Conservation (phyloP, 768 basidiomycete genomes). For the Suillus lakei region DNA sequence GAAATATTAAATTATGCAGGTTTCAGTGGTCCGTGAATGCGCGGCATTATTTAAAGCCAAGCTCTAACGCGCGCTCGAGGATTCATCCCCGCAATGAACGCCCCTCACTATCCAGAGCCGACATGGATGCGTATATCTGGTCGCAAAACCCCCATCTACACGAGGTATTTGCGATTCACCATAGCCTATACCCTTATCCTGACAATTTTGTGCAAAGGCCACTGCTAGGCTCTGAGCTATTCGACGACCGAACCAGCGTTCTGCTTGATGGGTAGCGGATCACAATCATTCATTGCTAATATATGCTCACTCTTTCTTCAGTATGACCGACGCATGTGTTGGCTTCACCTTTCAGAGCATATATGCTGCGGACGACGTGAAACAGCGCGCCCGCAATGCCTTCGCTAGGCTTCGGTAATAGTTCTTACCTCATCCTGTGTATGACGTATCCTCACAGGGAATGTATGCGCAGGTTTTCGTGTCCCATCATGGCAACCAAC, state of each 20-base stretch:
- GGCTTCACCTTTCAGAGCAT: constrained; percentile 16
- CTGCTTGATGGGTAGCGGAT: constrained; percentile 13
- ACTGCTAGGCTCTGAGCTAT: constrained; percentile 19
- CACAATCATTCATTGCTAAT: not conserved
- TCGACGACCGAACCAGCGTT: constrained; percentile 13
- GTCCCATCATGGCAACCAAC: constrained; percentile 17
- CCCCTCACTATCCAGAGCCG: constrained; percentile 4
- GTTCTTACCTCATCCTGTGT: not conserved
- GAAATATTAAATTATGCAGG: constrained; percentile 3
- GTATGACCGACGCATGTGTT: constrained; percentile 13
- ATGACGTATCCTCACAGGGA: not conserved
- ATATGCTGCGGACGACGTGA: constrained; percentile 6
- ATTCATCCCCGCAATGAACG: not conserved
- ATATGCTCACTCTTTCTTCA: constrained; percentile 2
- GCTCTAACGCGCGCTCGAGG: not conserved
- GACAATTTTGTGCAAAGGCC: constrained; percentile 9
- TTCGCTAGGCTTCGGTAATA: constrained; percentile 18
- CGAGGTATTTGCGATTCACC: not conserved
- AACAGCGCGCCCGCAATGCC: constrained; percentile 11
- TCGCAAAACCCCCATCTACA: not conserved
- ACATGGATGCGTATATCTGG: constrained; percentile 1
- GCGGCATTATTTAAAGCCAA: not conserved
- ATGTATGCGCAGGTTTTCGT: constrained; percentile 10
- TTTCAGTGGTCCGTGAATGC: not conserved
- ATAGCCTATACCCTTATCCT: not conserved